Base-by-base conservation (phyloP, 139 green algal species). In the Micractinium sp. region DNA sequence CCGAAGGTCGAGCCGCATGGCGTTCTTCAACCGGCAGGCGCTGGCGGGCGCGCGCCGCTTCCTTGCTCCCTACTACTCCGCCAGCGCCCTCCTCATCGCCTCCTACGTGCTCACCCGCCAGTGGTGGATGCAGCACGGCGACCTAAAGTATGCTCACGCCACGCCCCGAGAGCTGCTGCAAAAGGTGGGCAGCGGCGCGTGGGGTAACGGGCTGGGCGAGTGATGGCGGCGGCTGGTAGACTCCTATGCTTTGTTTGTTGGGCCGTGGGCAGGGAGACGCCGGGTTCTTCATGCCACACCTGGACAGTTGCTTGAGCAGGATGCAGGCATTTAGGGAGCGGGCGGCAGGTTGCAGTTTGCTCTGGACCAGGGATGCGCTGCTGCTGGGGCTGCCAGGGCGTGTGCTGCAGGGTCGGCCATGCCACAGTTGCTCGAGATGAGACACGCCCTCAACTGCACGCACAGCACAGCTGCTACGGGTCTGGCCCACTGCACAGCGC, bases 141-240 rank as follows among this genome's bases (percentile, higher is more conserved):
- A 81, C 61, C 31, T 31, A 9, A 67, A 41, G 39, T 88, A 81
- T 38, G 73, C 87, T 9, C 85, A 53, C 56, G 16, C 15, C 63
- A 23, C 35, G 12, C n/a, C 41, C 29, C 39, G 27, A n/a, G 69
- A 82, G 31, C 31, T 91, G 36, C n/a, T 61, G 41, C 31, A 74
- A 39, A 91, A 82, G 78, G 86, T 89, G 83, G 18, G 67, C n/a
- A n/a, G n/a, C n/a, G n/a, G n/a, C n/a, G n/a, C n/a, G 35, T n/a
- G 67, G 71, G 71, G 29, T 16, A n/a, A 38, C 36, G 71, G 71
- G 71, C 31, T 77, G 22, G 63, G 63, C 20, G 14, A 71, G 22
- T 27, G 63, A 25, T 3, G 63, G 63, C 63, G 4, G 63, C 63
- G 19, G 4, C 2, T 15, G 36, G 12, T 71, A 12, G 20, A 12